Base-by-base conservation (phyloP, 1,284 basidiomycete species). In the Microbotryum intermedium region DNA sequence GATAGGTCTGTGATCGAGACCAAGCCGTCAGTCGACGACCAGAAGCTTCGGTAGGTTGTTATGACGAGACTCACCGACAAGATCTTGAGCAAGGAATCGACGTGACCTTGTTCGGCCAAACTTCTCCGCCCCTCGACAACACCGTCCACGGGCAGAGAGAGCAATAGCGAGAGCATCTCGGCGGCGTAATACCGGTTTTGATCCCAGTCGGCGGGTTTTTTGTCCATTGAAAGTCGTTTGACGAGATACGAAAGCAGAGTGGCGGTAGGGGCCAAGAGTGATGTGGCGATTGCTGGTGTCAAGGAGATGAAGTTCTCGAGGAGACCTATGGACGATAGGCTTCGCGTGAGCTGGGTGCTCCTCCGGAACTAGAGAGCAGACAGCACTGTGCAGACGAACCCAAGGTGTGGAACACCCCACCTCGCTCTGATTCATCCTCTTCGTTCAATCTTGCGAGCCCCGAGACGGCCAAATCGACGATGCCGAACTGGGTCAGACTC, bases 271-370 rank as follows among this genome's bases (percentile, higher is more conserved):
- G 81, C 75, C 0, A 87, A 83, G 29, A 97, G 79, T 39, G 80
- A 78, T 1, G 61, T 30, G 5, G 60, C 64, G 50, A 66, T 49
- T 10, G 51, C 77, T 0, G 91, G 86, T 66, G 88, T 85, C 71
- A 94, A 87, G 3, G 88, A 87, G 16, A 97, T 75, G 16, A 94
- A 76, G 72, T 97, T 97, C 75, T 98, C 95, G 69, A 97, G 88
- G 51, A 92, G 84, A 34, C 89, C 90, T 88, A 61, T 1, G 10
- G 21, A 3, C 48, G 21, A 47, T 16, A 1, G 29, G 34, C 9
- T 26, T 30, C 11, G 44, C 18, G 4, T 11, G 9, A 44, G 42
- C 34, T 39, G 34, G 4, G 11, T 20, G 34, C 21, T 11, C 6
- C n/a, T 44, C 42, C 11, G 20, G 28, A 2, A 34, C 11, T 23